Conservation (phyloP, 2,329 filamentous ascomycete species). For the Fonsecaea multimorphosa region DNA sequence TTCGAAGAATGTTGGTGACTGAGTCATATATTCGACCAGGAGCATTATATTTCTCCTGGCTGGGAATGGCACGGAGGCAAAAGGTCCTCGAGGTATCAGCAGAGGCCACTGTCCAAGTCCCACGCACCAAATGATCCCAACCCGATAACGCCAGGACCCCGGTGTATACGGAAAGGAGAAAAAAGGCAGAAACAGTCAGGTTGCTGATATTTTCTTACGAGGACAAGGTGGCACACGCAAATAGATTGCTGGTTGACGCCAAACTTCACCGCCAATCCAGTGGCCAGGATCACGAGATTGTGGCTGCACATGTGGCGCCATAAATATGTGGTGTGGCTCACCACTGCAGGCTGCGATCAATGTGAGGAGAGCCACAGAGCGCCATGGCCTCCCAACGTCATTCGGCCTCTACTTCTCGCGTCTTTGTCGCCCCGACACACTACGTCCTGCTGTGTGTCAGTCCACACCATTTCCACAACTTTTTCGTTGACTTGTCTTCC, state of each 20-base stretch:
- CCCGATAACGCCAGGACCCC: conserved; percentile 23
- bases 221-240: conserved; percentile 22
- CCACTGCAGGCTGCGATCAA: too few species aligned
- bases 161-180: conserved; percentile 5
- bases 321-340: background rate
- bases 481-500: background rate
- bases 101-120: conserved; percentile 10
- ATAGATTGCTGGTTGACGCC: conserved; percentile 3
- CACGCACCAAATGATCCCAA: conserved; percentile 18
- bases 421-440: conserved; percentile 11
- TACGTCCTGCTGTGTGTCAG: conserved; percentile 10
- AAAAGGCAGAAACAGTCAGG: conserved; percentile 13
- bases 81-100: conserved; percentile 7
- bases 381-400: conserved; percentile 25
- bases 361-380: background rate
- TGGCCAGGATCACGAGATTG: background rate
- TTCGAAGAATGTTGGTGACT: background rate
- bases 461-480: conserved; percentile 5
- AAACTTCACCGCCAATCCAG: conserved; percentile 13
- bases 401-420: conserved; percentile 18
- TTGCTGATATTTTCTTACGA: conserved; percentile 4
- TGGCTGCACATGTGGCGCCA: background rate
- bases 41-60: conserved; percentile 19
- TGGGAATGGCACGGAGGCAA: conserved; percentile 2
- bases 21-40: conserved; percentile 16